phyloP scores from a whole-genome alignment of 1,284 basidiomycete species.

The Chalciporus sp. region DNA sequence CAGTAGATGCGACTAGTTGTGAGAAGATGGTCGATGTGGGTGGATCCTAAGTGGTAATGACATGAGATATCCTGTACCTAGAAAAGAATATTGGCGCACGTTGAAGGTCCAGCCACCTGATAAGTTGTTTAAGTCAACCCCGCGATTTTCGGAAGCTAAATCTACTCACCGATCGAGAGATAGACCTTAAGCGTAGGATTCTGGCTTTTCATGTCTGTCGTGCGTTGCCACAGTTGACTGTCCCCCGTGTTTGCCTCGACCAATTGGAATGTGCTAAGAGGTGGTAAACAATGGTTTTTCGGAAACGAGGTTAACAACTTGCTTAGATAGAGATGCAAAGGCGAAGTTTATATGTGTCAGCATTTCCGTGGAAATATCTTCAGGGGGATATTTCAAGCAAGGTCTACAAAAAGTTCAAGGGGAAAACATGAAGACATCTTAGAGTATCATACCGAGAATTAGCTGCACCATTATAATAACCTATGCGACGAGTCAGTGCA shows the following conservation, averaged over 20 bases:
- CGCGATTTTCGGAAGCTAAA: background rate
- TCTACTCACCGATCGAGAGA: background rate
- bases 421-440: background rate
- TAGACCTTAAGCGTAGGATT: background rate
- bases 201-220: background rate
- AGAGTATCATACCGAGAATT: background rate
- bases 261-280: background rate
- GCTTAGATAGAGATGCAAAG: background rate
- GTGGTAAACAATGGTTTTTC: background rate
- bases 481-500: conserved; percentile 2
- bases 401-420: background rate
- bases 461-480: conserved; percentile 1
- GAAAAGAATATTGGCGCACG: background rate
- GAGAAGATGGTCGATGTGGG: conserved; percentile 4
- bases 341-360: conserved; percentile 1
- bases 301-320: background rate
- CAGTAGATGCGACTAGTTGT: background rate
- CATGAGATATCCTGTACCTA: background rate
- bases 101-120: conserved; percentile 2
- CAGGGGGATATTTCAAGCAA: background rate
- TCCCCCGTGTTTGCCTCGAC: background rate
- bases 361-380: background rate
- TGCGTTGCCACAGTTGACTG: background rate
- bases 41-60: background rate
- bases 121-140: background rate